phyloP scores from a whole-genome alignment of 768 basidiomycete genomes.

The Melanogaster broomeanus region DNA sequence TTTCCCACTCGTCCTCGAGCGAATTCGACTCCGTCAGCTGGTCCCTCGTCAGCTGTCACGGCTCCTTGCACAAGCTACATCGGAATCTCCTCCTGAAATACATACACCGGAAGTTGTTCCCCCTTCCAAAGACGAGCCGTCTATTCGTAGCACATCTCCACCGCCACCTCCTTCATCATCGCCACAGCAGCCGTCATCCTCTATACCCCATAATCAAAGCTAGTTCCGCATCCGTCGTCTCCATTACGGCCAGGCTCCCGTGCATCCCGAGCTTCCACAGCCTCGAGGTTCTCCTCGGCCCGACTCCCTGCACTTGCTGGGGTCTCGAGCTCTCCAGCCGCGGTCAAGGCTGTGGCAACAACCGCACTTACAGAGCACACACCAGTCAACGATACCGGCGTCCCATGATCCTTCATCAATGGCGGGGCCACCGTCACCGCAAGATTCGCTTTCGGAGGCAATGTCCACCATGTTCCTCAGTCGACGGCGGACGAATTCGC shows the following conservation, averaged over 20 bases:
- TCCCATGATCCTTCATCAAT: slow-evolving; percentile 21
- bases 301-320: slow-evolving; percentile 63
- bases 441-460: slow-evolving; percentile 63
- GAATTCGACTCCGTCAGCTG: slow-evolving; percentile 66
- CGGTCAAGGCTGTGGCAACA: slow-evolving; percentile 64
- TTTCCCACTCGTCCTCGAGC: slow-evolving; percentile 65
- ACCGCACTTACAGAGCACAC: slow-evolving; percentile 64
- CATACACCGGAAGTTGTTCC: slow-evolving; percentile 24
- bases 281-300: slow-evolving; percentile 66
- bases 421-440: slow-evolving; percentile 56
- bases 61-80: slow-evolving; percentile 71
- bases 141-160: slow-evolving; percentile 29
- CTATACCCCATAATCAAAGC: slow-evolving; percentile 33
- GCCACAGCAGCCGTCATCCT: slow-evolving; percentile 40
- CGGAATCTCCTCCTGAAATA: slow-evolving; percentile 36
- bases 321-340: slow-evolving; percentile 39
- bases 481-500: slow-evolving; percentile 61
- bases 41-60: slow-evolving; percentile 81
- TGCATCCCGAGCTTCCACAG: slow-evolving; percentile 66
- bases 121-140: slow-evolving; percentile 30
- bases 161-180: slow-evolving; percentile 28
- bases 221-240: slow-evolving; percentile 42
- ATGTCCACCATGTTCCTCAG: slow-evolving; percentile 46
- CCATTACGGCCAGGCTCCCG: slow-evolving; percentile 74
- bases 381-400: slow-evolving; percentile 46